phyloP scores from a whole-genome alignment of 139 green algal species.

The Auxenochlorella protothecoides region DNA sequence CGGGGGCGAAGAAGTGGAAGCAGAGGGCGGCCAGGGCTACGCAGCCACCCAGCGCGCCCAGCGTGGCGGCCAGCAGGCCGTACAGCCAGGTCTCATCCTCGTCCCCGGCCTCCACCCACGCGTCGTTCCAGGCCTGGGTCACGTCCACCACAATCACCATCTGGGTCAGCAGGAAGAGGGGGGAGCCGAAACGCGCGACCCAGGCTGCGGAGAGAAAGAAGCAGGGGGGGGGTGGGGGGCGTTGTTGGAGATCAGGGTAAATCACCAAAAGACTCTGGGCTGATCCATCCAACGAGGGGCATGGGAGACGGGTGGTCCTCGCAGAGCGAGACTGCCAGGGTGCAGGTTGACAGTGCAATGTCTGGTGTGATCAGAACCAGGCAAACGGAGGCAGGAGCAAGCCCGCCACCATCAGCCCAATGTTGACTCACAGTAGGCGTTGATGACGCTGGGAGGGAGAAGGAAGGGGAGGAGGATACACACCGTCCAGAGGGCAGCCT shows the following conservation, averaged over 20 bases:
- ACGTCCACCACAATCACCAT: slow-evolving; percentile 94
- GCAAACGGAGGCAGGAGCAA: too few relatives aligned
- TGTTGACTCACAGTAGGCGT: slow-evolving; percentile 51
- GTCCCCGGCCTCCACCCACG: slow-evolving; percentile 72
- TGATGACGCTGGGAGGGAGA: slow-evolving; percentile 59
- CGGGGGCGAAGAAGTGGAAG: slow-evolving; percentile 82
- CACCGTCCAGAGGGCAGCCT: slow-evolving; percentile 68
- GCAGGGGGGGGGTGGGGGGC: neutral
- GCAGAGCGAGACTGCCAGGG: too few relatives aligned
- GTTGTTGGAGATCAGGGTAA: neutral
- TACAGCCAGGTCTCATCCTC: slow-evolving; percentile 76
- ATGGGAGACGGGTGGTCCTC: too few relatives aligned
- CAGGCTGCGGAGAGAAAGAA: slow-evolving; percentile 34
- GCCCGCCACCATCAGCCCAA: too few relatives aligned
- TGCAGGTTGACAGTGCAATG: too few relatives aligned
- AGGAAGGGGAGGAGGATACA: slow-evolving; percentile 79
- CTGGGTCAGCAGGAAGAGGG: slow-evolving; percentile 89
- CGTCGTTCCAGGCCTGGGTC: slow-evolving; percentile 79
- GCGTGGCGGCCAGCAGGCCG: slow-evolving; percentile 67
- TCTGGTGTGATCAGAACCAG: too few relatives aligned
- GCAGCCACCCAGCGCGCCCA: slow-evolving; percentile 28
- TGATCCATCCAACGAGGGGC: too few relatives aligned
- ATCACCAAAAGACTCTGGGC: too few relatives aligned
- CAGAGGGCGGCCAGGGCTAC: slow-evolving; percentile 56
- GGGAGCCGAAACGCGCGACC: slow-evolving; percentile 73